phyloP scores from a whole-genome alignment of 2,329 filamentous ascomycete species.

The Talaromyces atroroseus region DNA sequence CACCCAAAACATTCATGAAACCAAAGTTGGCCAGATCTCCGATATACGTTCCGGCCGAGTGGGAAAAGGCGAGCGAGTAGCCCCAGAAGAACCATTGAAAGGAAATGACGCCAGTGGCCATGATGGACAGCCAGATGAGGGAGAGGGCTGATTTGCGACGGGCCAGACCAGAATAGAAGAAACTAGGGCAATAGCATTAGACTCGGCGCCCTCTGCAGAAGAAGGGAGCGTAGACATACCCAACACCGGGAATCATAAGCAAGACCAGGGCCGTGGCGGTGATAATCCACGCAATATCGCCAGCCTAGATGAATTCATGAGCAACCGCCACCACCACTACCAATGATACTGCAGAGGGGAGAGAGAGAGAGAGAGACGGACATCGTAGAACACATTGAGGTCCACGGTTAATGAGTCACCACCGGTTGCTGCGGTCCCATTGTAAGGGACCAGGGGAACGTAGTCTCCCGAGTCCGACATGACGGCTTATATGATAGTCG shows the following conservation, averaged over 20 bases:
- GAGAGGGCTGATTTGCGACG: constrained; percentile 84
- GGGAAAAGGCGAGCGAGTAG: constrained; percentile 77
- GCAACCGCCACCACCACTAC: neutral
- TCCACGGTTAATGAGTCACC: constrained; percentile 63
- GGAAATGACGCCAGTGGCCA: constrained; percentile 70
- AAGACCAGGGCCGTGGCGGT: constrained; percentile 72
- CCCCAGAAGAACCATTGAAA: constrained; percentile 98
- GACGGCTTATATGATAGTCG: constrained; percentile 12
- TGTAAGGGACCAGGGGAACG: constrained; percentile 50
- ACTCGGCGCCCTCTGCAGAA: constrained; percentile 9
- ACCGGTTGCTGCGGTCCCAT: constrained; percentile 55
- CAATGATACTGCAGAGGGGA: no score
- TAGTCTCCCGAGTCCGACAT: constrained; percentile 28
- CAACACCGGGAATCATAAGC: constrained; percentile 89
- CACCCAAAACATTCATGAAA: constrained; percentile 67
- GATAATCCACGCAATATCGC: constrained; percentile 78
- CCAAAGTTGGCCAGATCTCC: constrained; percentile 76
- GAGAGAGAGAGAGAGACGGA: constrained; percentile 11
- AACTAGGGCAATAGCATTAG: constrained; percentile 43
- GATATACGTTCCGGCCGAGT: constrained; percentile 68
- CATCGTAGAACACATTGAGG: constrained; percentile 77
- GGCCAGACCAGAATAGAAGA: constrained; percentile 90
- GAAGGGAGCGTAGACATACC: constrained; percentile 35
- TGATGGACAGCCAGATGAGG: constrained; percentile 77
- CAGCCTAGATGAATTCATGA: constrained; percentile 51